Percentiles rank a stretch among this genome's conserved stretches.
Conservation (phyloP, 805 yeast genomes). For the Komagataella populi region DNA sequence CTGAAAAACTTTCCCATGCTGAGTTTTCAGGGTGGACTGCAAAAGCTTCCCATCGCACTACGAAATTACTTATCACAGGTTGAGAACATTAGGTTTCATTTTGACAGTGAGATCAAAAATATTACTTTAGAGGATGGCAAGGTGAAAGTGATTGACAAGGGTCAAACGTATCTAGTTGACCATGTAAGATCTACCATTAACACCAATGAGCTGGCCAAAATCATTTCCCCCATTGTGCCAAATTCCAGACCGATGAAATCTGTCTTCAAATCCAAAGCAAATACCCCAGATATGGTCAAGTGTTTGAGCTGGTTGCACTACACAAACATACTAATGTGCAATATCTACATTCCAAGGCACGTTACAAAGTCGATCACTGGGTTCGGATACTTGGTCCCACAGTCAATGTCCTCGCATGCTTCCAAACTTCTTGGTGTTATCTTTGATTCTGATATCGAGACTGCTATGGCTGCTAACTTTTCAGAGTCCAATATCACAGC, state of each 20-base stretch:
- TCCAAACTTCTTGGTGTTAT: conserved; percentile 71
- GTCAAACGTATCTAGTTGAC: conserved; percentile 20
- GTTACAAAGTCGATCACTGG: conserved; percentile 36
- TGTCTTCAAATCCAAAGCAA: neutral
- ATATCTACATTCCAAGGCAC: conserved; percentile 41
- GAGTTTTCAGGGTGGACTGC: conserved; percentile 40
- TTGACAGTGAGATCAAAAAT: conserved; percentile 7
- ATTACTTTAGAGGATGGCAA: conserved; percentile 8
- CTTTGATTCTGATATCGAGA: conserved; percentile 78
- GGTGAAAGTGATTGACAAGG: conserved; percentile 5
- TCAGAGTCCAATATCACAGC: neutral
- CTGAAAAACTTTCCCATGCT: conserved; percentile 51
- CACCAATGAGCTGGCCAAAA: conserved; percentile 22
- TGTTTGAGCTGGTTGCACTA: conserved; percentile 18
- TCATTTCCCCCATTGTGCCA: conserved; percentile 10
- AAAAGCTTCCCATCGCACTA: conserved; percentile 28
- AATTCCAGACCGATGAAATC: neutral
- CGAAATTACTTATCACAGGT: conserved; percentile 18
- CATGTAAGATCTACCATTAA: conserved; percentile 50
- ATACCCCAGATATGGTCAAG: conserved; percentile 3
- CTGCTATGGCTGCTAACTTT: conserved; percentile 25
- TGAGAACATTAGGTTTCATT: conserved; percentile 23
- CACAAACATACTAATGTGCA: conserved; percentile 47
- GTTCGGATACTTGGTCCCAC: conserved; percentile 84
- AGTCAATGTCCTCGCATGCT: conserved; percentile 27